phyloP scores from a whole-genome alignment of 2,329 filamentous ascomycete genomes.

The Talaromyces sp. region DNA sequence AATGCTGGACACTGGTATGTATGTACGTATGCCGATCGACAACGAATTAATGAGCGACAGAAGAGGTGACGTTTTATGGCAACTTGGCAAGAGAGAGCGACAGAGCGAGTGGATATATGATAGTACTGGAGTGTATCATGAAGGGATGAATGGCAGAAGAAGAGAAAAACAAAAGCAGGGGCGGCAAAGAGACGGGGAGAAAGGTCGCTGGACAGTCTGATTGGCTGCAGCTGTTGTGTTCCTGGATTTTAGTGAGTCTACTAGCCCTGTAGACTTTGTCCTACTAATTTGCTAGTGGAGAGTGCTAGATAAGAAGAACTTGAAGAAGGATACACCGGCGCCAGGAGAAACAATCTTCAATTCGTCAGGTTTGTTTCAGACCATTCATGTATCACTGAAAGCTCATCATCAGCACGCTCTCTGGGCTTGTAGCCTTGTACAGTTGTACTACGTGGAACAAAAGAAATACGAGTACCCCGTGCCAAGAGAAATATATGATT shows the following conservation, averaged over 20 bases:
- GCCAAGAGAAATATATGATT: neutral
- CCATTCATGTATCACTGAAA: neutral
- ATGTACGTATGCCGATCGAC: neutral
- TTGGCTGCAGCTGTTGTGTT: neutral
- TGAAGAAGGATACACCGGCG: neutral
- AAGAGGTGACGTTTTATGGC: neutral
- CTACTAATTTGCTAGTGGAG: neutral
- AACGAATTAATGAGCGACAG: neutral
- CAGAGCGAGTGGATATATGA: neutral
- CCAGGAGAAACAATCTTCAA: neutral
- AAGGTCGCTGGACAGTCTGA: neutral
- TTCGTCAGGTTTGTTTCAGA: neutral
- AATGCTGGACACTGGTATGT: neutral
- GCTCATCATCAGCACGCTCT: neutral
- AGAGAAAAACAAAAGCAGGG: neutral
- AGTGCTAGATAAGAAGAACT: neutral
- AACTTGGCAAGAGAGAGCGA: neutral
- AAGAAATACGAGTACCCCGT: neutral
- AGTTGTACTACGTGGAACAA: no score
- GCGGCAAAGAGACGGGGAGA: neutral
- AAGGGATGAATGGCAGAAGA: neutral
- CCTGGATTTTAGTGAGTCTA: neutral
- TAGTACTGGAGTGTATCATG: neutral
- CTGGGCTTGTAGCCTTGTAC: neutral
- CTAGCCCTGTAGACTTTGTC: neutral